Conservation (phyloP, 2,329 filamentous ascomycete genomes). For the Neopestalotiopsis sp. region DNA sequence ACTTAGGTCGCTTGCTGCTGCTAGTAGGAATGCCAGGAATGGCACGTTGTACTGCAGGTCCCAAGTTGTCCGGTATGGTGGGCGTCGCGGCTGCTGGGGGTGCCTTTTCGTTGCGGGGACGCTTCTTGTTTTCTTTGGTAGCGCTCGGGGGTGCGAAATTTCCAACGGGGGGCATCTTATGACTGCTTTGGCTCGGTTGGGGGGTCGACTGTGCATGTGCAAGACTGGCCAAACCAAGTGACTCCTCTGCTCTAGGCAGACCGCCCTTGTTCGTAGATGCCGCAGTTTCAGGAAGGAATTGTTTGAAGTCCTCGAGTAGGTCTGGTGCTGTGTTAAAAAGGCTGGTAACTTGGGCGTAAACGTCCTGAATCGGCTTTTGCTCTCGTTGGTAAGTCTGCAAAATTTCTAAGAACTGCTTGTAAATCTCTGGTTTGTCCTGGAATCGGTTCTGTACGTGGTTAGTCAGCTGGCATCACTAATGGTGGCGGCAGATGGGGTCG, state of each 20-base stretch:
- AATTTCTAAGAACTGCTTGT: conserved; percentile 98
- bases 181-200: conserved; percentile 54
- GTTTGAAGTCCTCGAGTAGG: conserved; percentile 96
- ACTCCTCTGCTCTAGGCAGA: conserved; percentile 68
- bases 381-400: conserved; percentile 97
- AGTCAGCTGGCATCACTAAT: conserved; percentile 14
- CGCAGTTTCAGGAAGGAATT: conserved; percentile 91
- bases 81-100: conserved; percentile 50
- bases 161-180: conserved; percentile 91
- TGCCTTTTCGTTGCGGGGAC: conserved; percentile 67
- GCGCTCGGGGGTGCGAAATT: conserved; percentile 89
- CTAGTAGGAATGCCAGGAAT: conserved; percentile 41
- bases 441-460: conserved; percentile 78
- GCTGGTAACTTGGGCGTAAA: conserved; percentile 94
- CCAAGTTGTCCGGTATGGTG: conserved; percentile 47
- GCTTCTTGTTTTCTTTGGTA: conserved; percentile 90
- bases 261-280: conserved; percentile 62
- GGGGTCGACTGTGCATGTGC: conserved; percentile 56
- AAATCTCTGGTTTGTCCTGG: conserved; percentile 94
- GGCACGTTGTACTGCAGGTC: conserved; percentile 40
- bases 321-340: conserved; percentile 94
- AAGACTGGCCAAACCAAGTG: conserved; percentile 58
- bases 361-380: conserved; percentile 97
- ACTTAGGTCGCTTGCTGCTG: conserved; percentile 72
- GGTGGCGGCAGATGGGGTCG: neutral